Base-by-base conservation (phyloP, 2,329 filamentous ascomycete species). In the Talaromyces rugulosus region DNA sequence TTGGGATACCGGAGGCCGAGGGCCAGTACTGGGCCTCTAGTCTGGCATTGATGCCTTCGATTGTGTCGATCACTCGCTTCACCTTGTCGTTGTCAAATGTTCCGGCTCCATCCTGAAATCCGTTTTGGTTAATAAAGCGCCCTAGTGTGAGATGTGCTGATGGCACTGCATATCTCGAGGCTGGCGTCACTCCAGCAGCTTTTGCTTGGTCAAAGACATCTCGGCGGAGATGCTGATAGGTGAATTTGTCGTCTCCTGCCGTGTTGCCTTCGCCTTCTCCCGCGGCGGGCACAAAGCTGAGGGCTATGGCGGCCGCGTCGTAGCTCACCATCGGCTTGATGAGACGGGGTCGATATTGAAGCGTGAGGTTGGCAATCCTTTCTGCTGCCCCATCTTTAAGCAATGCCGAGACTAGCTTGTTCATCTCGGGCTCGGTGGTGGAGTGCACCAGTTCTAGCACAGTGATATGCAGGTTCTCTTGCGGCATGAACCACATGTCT, bases 91-190 rank as follows among this genome's bases (percentile, higher is more conserved):
- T 79, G 66, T 83, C 65, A 78, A 60, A 71, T 65, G 58, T 31
- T 59, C 69, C 4, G 69, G 65, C 50, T 16, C 31, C 59, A 31
- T 51, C 53, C 18, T 33, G 1, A 62, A 82, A 79, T 51, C 93
- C 91, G 12, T 82, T 78, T 47, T 86, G 83, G 9, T 82, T 83
- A 51, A 96, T 83, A 72, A 95, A 97, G 3, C 94, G 83, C 0
- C 85, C 93, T 62, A 98, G 84, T 0, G 94, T 97, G 70, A 97
- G 84, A 78, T 98, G 94, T 16, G 91, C 92, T 54, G 90, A 94
- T 1, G 93, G 93, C 2, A 96, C 91, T 28, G 93, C 87, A 73
- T 97, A 98, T 62, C 94, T 83, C 58, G 90, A 91, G 27, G 83
- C 88, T 36, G 96, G 83, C 16, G 83, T 77, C n/a, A 94, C 80